phyloP scores from a whole-genome alignment of 1,284 basidiomycete species.

The Leccinum huronense region DNA sequence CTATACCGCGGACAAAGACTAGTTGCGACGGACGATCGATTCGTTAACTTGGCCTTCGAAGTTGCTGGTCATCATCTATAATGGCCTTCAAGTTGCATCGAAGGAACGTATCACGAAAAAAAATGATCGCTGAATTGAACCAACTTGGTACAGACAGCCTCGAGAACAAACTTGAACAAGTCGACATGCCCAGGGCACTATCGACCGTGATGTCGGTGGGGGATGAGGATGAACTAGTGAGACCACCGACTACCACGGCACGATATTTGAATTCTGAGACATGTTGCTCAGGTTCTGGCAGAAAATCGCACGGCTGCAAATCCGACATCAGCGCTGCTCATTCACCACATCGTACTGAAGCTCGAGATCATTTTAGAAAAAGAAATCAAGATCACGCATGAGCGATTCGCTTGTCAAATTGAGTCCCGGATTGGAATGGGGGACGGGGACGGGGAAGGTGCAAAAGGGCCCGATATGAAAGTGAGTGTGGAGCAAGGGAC shows the following conservation, averaged over 20 bases:
- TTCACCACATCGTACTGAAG: conserved; percentile 84
- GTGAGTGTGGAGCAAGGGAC: conserved; percentile 81
- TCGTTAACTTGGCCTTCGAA: too few species aligned
- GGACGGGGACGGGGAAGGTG: conserved; percentile 66
- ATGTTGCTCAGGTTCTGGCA: conserved; percentile 34
- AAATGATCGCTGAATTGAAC: conserved; percentile 75
- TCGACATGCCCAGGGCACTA: conserved; percentile 78
- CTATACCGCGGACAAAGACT: too few species aligned
- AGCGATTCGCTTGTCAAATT: conserved; percentile 78
- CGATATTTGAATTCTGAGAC: conserved; percentile 5
- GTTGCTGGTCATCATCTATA: conserved; percentile 30
- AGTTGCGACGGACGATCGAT: too few species aligned
- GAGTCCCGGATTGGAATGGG: conserved; percentile 87
- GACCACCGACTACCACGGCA: conserved; percentile 30
- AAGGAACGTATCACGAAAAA: conserved; percentile 80
- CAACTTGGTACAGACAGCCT: conserved; percentile 49
- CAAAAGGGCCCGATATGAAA: conserved; percentile 84
- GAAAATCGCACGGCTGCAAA: conserved; percentile 78
- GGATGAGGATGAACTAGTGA: conserved; percentile 86
- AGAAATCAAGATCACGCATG: conserved; percentile 88
- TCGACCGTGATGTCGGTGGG: conserved; percentile 84
- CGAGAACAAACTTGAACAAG: conserved; percentile 61
- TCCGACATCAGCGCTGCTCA: conserved; percentile 84
- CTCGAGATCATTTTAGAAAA: conserved; percentile 90
- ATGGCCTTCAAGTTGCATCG: conserved; percentile 35